A percentile compares a stretch with the other conserved stretches of the same genome.
Evolutionary conservation across 768 basidiomycete genomes (phyloP).

Genomic region (Chiua virens): DNA sequence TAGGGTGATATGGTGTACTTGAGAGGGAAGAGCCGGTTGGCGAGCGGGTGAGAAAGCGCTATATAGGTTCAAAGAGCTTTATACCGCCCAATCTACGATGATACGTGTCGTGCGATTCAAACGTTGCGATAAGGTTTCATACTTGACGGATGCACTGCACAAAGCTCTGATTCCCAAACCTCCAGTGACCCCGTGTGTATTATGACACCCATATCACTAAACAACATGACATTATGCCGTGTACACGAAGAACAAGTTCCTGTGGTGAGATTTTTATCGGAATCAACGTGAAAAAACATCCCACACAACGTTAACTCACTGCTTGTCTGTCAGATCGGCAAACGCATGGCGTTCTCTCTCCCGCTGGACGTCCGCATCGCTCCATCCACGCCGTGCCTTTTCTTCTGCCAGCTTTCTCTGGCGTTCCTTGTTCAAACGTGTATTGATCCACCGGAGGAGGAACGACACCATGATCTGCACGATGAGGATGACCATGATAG

Average conservation of each 20-base stretch:
- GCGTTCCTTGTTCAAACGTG: slow-evolving; percentile 52
- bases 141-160: not conserved
- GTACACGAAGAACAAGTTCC: slow-evolving; percentile 61
- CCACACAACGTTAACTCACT: slow-evolving; percentile 39
- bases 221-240: slow-evolving; percentile 37
- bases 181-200: not conserved
- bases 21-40: not conserved
- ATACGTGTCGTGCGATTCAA: not conserved
- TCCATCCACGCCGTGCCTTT: slow-evolving; percentile 53
- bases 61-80: slow-evolving; percentile 1
- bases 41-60: slow-evolving; percentile 9
- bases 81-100: slow-evolving; percentile 5
- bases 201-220: not conserved
- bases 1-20: not conserved
- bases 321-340: slow-evolving; percentile 61
- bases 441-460: slow-evolving; percentile 54
- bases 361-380: slow-evolving; percentile 53
- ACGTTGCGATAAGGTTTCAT: slow-evolving; percentile 17
- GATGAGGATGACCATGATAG: slow-evolving; percentile 59
- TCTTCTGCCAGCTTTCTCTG: slow-evolving; percentile 39
- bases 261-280: slow-evolving; percentile 16
- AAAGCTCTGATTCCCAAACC: slow-evolving; percentile 4
- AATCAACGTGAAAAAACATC: not conserved
- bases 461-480: slow-evolving; percentile 50
- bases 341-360: slow-evolving; percentile 64